phyloP scores from a whole-genome alignment of 2,329 filamentous ascomycete genomes.

The Alternaria ventricosa region DNA sequence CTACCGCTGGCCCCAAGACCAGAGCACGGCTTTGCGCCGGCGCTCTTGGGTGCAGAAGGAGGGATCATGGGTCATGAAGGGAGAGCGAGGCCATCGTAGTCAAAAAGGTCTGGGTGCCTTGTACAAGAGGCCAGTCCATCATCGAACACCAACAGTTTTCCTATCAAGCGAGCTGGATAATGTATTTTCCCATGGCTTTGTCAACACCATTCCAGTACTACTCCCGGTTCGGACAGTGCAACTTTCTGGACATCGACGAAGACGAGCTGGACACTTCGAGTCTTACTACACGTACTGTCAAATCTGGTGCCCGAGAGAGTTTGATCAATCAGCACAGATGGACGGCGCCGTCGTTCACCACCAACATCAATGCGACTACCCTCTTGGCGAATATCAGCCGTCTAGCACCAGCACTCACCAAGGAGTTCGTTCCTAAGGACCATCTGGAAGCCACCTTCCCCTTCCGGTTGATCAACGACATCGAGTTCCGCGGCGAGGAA shows the following conservation, averaged over 20 bases:
- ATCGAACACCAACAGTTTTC: not conserved
- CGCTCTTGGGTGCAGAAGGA: conserved; percentile 16
- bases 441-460: conserved; percentile 24
- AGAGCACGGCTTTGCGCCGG: conserved; percentile 22
- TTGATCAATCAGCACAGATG: conserved; percentile 26
- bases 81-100: conserved; percentile 11
- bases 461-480: conserved; percentile 50
- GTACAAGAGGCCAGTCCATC: not conserved
- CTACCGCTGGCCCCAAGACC: conserved; percentile 18
- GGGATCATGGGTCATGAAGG: conserved; percentile 1
- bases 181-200: conserved; percentile 27
- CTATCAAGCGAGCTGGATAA: conserved; percentile 6
- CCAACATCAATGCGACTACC: conserved; percentile 26
- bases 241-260: conserved; percentile 39
- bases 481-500: conserved; percentile 40
- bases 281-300: conserved; percentile 33
- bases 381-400: conserved; percentile 36
- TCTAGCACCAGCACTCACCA: conserved; percentile 39
- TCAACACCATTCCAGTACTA: conserved; percentile 18
- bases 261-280: conserved; percentile 39
- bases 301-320: conserved; percentile 20
- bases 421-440: conserved; percentile 38
- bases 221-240: conserved; percentile 32
- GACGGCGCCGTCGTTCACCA: conserved; percentile 1
- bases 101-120: conserved; percentile 16